These are phyloP conservation scores for Ambrosiella xylebori DNA, from an alignment of 2,329 filamentous ascomycete species.

Conservation along the genomic window DNA sequence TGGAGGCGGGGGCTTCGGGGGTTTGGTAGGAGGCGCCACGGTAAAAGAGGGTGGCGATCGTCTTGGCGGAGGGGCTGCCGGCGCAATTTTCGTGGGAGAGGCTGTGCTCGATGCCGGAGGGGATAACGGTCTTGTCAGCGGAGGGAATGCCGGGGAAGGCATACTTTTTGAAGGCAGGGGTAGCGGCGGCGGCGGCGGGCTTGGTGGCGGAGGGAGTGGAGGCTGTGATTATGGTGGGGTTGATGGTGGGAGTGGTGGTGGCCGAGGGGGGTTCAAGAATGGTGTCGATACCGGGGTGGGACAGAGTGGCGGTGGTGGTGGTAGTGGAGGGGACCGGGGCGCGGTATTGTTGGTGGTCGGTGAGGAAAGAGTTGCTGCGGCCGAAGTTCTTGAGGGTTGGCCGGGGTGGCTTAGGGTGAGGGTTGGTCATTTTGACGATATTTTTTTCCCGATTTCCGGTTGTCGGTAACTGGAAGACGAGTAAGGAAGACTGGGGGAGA, in stretches of 20 bases:
- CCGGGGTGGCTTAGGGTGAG: constrained; percentile 19
- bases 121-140: constrained; percentile 39
- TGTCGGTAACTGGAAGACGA: too few relatives aligned
- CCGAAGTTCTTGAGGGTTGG: constrained; percentile 36
- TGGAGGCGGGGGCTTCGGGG: constrained; percentile 34
- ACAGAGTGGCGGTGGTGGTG: constrained; percentile 35
- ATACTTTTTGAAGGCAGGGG: constrained; percentile 18
- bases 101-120: constrained; percentile 45
- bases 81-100: constrained; percentile 46
- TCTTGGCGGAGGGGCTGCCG: constrained; percentile 30
- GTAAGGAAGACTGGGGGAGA: too few relatives aligned
- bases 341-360: constrained; percentile 47
- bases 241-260: neutral
- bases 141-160: constrained; percentile 44
- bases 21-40: constrained; percentile 23
- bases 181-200: constrained; percentile 18
- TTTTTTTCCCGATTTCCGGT: too few relatives aligned
- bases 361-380: constrained; percentile 40
- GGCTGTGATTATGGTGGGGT: neutral
- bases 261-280: constrained; percentile 37
- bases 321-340: constrained; percentile 36
- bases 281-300: constrained; percentile 45
- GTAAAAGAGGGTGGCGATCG: constrained; percentile 49
- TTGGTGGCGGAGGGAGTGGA: constrained; percentile 20
- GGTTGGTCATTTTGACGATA: too few relatives aligned